Percentiles rank a stretch among this genome's conserved stretches.
These are phyloP conservation scores for Malus sylvestris DNA, from an alignment of 306 rosid species.

Conservation along the genomic window DNA sequence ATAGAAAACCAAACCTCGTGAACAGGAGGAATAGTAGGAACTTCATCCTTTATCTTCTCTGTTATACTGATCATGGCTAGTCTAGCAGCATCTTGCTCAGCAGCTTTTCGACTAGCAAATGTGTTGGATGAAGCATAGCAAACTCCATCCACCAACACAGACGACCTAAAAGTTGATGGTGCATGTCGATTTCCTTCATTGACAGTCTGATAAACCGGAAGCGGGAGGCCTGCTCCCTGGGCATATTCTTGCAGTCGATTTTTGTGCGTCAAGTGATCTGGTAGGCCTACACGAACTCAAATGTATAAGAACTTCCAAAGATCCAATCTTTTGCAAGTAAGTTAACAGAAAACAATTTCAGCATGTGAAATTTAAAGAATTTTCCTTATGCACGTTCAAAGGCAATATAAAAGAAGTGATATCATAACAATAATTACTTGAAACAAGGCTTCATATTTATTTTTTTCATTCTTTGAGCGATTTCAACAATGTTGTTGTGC, in stretches of 20 bases:
- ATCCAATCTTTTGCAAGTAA: background rate
- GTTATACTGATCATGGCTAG: constrained; percentile 26
- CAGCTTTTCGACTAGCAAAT: constrained; percentile 25
- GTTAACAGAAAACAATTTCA: background rate
- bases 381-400: no score
- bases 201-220: constrained; percentile 27
- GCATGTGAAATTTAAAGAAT: background rate
- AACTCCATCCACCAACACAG: constrained; percentile 32
- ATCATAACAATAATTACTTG: no score
- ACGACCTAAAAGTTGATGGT: constrained; percentile 28
- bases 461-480: no score
- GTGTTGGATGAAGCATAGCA: constrained; percentile 20
- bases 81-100: constrained; percentile 50
- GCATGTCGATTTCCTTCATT: constrained; percentile 28
- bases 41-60: constrained; percentile 19
- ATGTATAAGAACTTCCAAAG: background rate
- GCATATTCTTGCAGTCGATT: constrained; percentile 28
- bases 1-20: constrained; percentile 29
- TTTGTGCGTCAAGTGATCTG: constrained; percentile 5
- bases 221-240: constrained; percentile 8
- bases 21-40: background rate
- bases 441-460: no score
- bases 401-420: background rate
- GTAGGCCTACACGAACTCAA: background rate
- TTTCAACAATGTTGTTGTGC: no score